Evolutionary conservation across 129 eudicot genomes (phyloP).

Genomic region (Lactuca sativa): DNA sequence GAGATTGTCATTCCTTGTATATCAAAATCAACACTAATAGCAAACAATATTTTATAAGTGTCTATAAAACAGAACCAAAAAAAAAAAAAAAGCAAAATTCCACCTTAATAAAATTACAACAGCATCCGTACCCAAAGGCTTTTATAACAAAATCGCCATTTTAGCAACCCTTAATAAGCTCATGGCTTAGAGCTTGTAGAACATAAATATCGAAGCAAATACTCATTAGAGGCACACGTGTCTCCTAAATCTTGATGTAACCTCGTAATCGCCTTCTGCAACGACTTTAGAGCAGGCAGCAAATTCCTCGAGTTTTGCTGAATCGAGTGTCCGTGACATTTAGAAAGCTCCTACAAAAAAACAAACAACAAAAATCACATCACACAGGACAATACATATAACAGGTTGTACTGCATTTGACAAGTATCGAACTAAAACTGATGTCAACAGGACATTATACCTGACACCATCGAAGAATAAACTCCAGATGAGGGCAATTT

Average conservation of each 20-base stretch:
- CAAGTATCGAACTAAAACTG: no score
- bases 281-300: constrained; percentile 85
- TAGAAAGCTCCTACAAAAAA: constrained; percentile 73
- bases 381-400: not conserved
- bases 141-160: constrained; percentile 30
- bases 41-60: not conserved
- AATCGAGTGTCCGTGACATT: constrained; percentile 74
- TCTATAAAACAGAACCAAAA: not conserved
- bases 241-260: constrained; percentile 93
- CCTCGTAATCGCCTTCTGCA: constrained; percentile 83
- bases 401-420: not conserved
- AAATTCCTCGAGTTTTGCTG: constrained; percentile 75
- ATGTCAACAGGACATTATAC: constrained; percentile 27
- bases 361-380: not conserved
- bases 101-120: constrained; percentile 7
- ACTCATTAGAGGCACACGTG: constrained; percentile 87
- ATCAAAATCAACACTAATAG: not conserved
- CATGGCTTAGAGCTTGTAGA: constrained; percentile 57
- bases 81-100: constrained; percentile 8
- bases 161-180: not conserved
- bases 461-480: constrained; percentile 93
- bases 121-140: constrained; percentile 14
- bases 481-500: constrained; percentile 81
- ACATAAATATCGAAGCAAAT: constrained; percentile 80
- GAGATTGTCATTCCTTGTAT: not conserved